Percentiles rank a stretch among this genome's conserved stretches.
Conservation (phyloP, 192 early-diverging fungal genomes). For the Coemansia sp. region DNA sequence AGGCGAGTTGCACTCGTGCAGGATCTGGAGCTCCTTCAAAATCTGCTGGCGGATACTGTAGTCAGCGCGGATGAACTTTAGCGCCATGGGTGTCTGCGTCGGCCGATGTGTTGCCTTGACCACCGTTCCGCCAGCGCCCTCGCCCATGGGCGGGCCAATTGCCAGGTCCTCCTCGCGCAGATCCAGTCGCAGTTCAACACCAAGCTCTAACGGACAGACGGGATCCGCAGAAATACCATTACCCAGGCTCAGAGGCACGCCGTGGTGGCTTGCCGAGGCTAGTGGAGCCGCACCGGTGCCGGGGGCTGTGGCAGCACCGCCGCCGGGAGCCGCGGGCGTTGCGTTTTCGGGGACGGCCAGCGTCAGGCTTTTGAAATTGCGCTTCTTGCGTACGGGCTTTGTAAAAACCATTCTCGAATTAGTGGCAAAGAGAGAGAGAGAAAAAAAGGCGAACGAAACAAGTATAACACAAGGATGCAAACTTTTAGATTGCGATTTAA, state of each 20-base stretch:
- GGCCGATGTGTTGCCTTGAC: slow-evolving; percentile 80
- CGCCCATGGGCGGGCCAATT: slow-evolving; percentile 76
- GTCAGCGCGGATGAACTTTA: slow-evolving; percentile 74
- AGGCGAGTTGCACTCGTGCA: slow-evolving; percentile 91
- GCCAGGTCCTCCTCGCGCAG: slow-evolving; percentile 80
- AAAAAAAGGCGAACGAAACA: background rate
- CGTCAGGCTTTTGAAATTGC: slow-evolving; percentile 54
- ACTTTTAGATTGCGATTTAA: slow-evolving; percentile 3
- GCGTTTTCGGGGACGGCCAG: slow-evolving; percentile 32
- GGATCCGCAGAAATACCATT: slow-evolving; percentile 18
- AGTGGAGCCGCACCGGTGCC: slow-evolving; percentile 2
- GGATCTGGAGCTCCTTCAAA: slow-evolving; percentile 90
- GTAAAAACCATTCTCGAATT: slow-evolving; percentile 32
- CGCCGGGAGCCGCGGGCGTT: slow-evolving; percentile 12
- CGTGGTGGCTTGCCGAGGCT: slow-evolving; percentile 10
- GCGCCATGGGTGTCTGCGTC: slow-evolving; percentile 89
- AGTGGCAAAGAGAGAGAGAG: background rate
- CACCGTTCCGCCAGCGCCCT: slow-evolving; percentile 92
- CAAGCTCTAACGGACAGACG: slow-evolving; percentile 58
- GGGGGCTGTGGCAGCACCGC: slow-evolving; percentile 10
- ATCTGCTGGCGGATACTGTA: slow-evolving; percentile 81
- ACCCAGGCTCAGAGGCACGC: slow-evolving; percentile 12
- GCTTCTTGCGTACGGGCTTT: slow-evolving; percentile 53
- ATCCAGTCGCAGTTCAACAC: slow-evolving; percentile 70
- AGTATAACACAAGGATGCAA: background rate